Evolutionary conservation across 805 yeast species (phyloP), one percentile per base, ranked within the genome.

Genomic region (Metahyphopichia silvanorum): DNA sequence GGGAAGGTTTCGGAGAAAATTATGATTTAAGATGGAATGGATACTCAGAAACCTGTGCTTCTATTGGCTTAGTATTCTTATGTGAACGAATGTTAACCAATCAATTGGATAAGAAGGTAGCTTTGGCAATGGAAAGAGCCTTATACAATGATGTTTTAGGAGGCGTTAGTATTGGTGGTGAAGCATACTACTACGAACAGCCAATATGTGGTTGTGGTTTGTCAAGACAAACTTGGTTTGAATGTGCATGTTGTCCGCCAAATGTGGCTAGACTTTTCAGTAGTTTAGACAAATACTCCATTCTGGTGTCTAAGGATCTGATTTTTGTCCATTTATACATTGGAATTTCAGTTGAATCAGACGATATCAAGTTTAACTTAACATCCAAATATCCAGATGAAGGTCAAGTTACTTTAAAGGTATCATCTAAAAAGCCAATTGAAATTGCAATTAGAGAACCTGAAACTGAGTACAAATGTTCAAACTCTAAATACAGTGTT

Each of bases 1-100:
- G 49, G 48, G 57, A 51, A 39, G 56, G 56, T 9, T 51, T 51
- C 32, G 55, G 52, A n/a, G 44, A 40, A 18, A 29, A 38, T 7
- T 50, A 43, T 17, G 51, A 43, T 16, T 34, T 51, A 22, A 34
- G 44, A 32, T 40, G 50, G 48, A 40, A 43, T 23, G 42, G 55
- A 21, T 51, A 51, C 28, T 37, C 42, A 11, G 57, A 51, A 31
- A 49, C 55, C 2, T 51, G 57, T 39, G 57, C 57, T 8, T 42
- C 55, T 3, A 42, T 48, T 25, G 52, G 47, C 5, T 33, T 51
- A 15, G 26, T 48, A 3, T 41, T 49, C 26, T 25, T 48, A 4
- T 46, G 42, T 20, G 33, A 43, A 24, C 34, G 38, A 23, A 46
- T 51, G 33, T 32, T 51, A 16, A 23, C 24, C 16, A 38, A 38